Evolutionary conservation across 345 rosid species (phyloP), one percentile per base, ranked within the genome.

Genomic region (Rhizophora mangle): DNA sequence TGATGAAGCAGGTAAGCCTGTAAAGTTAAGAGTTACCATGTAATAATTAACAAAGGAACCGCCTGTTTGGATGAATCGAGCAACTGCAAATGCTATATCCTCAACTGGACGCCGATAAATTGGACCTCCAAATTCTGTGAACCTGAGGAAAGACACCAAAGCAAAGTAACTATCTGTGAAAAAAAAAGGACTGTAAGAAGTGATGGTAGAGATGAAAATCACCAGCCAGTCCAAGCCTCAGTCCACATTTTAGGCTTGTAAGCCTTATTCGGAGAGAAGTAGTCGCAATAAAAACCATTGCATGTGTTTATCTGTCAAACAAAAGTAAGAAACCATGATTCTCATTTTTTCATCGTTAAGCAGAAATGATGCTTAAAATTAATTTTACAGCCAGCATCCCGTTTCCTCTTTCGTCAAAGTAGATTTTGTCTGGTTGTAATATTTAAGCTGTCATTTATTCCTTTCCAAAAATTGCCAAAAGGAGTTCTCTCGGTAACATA

Each of bases 221-320:
- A 77, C 78, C 77, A 72, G 65, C 76, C 69, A 53, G 69, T 72
- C 80, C 80, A 77, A 21, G 80, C 77, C 67, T 77, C 80, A 1
- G 80, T 77, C 80, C 80, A 77, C 64, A 77, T 52, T 58, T 70
- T 64, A 18, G 80, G 80, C 20, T 77, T 77, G 70, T 77, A 68
- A 68, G 80, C 74, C 65, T 77, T 72, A 9, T 77, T 77, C 4
- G 80, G 77, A 58, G 76, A 39, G 65, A 71, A 71, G 47, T 57
- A 58, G 32, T 77, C 80, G 9, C 80, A 77, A 26, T 77, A 77
- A 39, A 77, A 63, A 29, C 76, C 76, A 36, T 72, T 77, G 65
- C 80, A 76, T 46, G 80, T 68, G 39, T 76, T 76, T 62, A 76
- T 68, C 80, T 76, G 68, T 54, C 39, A 51, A 21, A 34, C 1